Conservation (phyloP, 257 asterid genomes). For the Nicotiana tomentosiformis region DNA sequence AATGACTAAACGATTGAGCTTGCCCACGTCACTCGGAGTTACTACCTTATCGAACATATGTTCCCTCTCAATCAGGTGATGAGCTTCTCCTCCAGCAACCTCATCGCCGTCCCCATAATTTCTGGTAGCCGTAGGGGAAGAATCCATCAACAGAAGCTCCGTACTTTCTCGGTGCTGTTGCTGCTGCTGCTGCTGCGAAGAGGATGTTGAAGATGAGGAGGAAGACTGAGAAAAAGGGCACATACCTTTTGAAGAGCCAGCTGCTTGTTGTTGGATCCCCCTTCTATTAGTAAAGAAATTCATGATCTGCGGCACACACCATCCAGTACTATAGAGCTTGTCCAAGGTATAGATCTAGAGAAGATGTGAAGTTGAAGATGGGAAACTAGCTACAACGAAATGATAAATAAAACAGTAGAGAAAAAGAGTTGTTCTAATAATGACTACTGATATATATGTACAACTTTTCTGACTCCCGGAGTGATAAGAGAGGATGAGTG, state of each 20-base stretch:
- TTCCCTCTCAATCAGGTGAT: conserved; percentile 40
- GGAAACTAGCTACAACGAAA: not conserved
- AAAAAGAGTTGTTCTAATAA: not conserved
- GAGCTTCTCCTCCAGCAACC: not conserved
- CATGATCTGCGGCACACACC: conserved; percentile 16
- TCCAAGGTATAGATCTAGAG: conserved; percentile 29
- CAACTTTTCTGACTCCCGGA: not conserved
- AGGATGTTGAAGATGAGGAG: conserved; percentile 7
- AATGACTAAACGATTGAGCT: conserved; percentile 74
- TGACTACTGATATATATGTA: not conserved
- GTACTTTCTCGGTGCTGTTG: not conserved
- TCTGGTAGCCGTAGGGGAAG: not conserved
- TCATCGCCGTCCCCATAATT: not conserved
- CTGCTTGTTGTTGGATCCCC: conserved; percentile 37
- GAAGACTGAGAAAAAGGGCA: conserved; percentile 13
- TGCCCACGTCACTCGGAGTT: conserved; percentile 95
- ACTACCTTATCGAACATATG: conserved; percentile 98
- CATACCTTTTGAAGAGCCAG: conserved; percentile 6
- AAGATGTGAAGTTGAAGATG: not conserved
- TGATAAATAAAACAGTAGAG: not conserved
- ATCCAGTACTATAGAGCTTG: not conserved
- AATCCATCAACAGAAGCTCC: conserved; percentile 8
- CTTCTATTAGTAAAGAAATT: conserved; percentile 48
- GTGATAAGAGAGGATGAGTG: not conserved
- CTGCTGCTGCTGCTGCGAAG: not conserved